A percentile compares a stretch with the other conserved stretches of the same genome.
phyloP scores from a whole-genome alignment of 2,329 filamentous ascomycete genomes.

The Akanthomyces dipterigenus region DNA sequence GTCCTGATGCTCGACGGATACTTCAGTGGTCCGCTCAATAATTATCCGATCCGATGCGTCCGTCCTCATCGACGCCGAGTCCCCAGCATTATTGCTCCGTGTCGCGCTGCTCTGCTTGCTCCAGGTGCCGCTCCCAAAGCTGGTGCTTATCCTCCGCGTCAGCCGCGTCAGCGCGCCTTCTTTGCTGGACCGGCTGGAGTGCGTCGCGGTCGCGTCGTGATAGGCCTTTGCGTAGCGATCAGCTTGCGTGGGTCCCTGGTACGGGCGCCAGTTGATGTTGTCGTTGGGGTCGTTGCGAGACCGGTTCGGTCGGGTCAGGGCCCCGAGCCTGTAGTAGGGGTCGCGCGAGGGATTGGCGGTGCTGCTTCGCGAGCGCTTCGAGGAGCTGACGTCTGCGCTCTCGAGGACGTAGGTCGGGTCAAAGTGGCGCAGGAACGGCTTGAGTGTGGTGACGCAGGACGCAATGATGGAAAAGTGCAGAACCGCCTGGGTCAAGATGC shows the following conservation, averaged over 20 bases:
- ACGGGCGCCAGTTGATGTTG: conserved; percentile 8
- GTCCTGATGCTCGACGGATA: background rate
- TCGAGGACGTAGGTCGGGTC: conserved; percentile 11
- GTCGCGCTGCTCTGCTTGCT: background rate
- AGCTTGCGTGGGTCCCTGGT: background rate
- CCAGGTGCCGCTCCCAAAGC: background rate
- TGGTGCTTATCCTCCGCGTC: background rate
- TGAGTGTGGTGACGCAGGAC: conserved; percentile 9
- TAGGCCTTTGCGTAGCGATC: background rate
- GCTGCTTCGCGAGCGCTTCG: background rate
- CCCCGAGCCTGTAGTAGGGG: conserved; percentile 12
- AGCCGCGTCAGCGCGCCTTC: background rate
- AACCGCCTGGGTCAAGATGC: background rate
- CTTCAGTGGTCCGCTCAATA: conserved; percentile 7
- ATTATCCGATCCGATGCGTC: conserved; percentile 5
- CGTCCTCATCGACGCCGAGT: background rate
- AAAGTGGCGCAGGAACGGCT: conserved; percentile 14
- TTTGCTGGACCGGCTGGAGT: background rate
- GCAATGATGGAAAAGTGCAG: conserved; percentile 11
- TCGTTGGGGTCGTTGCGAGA: background rate
- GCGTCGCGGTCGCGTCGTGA: background rate
- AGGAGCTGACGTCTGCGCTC: conserved; percentile 9
- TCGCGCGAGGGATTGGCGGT: background rate
- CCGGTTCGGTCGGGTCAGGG: background rate
- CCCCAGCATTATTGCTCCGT: background rate